A percentile compares a stretch with the other conserved stretches of the same genome.
Evolutionary conservation across 345 rosid species (phyloP).

Genomic region (Aegle marmelos): DNA sequence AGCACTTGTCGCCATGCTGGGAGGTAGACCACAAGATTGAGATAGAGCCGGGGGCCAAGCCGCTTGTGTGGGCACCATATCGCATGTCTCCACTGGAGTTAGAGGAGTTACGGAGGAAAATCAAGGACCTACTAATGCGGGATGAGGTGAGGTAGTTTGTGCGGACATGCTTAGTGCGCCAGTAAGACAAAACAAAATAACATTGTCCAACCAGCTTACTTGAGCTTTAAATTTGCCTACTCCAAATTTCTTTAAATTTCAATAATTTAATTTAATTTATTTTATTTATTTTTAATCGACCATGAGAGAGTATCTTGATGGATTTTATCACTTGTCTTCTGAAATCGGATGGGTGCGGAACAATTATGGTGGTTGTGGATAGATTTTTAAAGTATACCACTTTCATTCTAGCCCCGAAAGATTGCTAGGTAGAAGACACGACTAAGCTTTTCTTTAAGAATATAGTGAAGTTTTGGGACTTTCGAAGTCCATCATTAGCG

Average conservation of each 20-base stretch:
- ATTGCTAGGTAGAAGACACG: neutral
- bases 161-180: no score
- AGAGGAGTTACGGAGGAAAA: neutral
- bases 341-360: no score
- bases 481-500: neutral
- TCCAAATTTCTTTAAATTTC: no score
- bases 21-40: neutral
- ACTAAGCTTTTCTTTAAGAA: neutral
- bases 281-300: no score
- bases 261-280: no score
- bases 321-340: neutral
- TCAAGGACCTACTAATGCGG: neutral
- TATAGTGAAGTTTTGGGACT: constrained; percentile 3
- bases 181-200: accelerated
- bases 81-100: neutral
- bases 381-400: neutral
- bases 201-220: no score
- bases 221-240: no score
- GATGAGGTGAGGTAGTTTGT: no score
- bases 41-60: neutral
- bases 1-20: accelerated
- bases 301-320: neutral
- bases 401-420: neutral
- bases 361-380: neutral
- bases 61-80: neutral